Evolutionary conservation across 2,329 filamentous ascomycete genomes (phyloP).

Genomic region (Penicillium sp.): DNA sequence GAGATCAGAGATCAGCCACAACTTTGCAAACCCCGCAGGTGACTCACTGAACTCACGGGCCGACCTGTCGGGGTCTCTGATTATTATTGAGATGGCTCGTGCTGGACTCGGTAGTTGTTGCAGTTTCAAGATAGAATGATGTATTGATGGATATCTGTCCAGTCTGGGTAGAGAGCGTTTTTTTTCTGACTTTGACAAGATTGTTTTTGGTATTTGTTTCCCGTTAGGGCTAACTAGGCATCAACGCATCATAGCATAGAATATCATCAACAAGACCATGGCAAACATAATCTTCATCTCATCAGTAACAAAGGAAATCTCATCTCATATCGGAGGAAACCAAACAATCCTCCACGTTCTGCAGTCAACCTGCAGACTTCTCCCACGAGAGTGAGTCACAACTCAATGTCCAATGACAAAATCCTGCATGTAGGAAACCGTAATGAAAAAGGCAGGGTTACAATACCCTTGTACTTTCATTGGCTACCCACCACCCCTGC

Average conservation of each 20-base stretch:
- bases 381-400: slow-evolving; percentile 13
- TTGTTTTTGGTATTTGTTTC: slow-evolving; percentile 3
- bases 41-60: background rate
- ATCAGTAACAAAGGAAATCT: slow-evolving; percentile 5
- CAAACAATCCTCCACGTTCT: background rate
- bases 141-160: background rate
- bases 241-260: slow-evolving; percentile 1
- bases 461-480: slow-evolving; percentile 1
- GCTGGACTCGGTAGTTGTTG: background rate
- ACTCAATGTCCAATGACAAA: slow-evolving; percentile 7
- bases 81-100: background rate
- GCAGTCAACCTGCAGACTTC: slow-evolving; percentile 3
- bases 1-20: slow-evolving; percentile 2
- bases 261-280: slow-evolving; percentile 1
- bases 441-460: background rate
- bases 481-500: background rate
- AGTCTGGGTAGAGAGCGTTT: background rate
- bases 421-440: slow-evolving; percentile 2
- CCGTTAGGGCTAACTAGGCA: background rate
- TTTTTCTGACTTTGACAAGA: background rate
- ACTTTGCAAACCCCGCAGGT: slow-evolving; percentile 1
- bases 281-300: background rate
- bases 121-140: background rate
- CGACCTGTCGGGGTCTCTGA: background rate
- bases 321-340: background rate